Evolutionary conservation across 2,329 filamentous ascomycete species (phyloP).

Genomic region (Paecilomyces formosus): DNA sequence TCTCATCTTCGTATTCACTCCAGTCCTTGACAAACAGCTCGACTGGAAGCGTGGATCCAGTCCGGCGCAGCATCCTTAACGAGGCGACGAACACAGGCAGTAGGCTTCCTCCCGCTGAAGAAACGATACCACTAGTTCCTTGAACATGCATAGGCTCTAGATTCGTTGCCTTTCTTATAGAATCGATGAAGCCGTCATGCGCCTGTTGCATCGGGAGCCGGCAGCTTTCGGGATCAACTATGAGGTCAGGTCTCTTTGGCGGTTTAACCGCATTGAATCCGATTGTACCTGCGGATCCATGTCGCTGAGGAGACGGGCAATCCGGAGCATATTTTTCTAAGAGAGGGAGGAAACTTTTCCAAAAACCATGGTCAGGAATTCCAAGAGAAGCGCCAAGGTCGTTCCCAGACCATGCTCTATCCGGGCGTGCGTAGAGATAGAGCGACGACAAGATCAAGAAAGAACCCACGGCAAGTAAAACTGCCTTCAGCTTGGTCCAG

Average conservation of each 20-base stretch:
- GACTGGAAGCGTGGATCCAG: conserved; percentile 27
- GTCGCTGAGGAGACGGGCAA: neutral
- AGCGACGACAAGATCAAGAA: neutral
- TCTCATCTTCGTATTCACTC: conserved; percentile 20
- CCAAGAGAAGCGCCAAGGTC: neutral
- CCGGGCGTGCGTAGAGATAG: neutral
- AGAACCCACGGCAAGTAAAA: neutral
- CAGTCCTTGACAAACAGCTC: conserved; percentile 26
- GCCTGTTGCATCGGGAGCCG: neutral
- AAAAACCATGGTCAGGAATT: neutral
- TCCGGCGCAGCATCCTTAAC: conserved; percentile 27
- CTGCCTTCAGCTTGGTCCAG: neutral
- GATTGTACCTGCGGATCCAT: neutral
- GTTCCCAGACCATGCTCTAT: neutral
- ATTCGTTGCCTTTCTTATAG: neutral
- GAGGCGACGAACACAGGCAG: conserved; percentile 26
- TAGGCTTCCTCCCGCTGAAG: conserved; percentile 20
- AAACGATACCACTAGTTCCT: conserved; percentile 22
- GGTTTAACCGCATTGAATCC: neutral
- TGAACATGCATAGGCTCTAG: conserved; percentile 1
- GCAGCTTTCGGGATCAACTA: neutral
- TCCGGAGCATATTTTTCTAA: neutral
- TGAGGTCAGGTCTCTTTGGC: neutral
- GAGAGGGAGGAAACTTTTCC: neutral
- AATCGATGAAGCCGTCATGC: neutral